These are phyloP conservation scores for Entophlyctis helioformis DNA, from an alignment of 192 early-diverging fungal genomes.

Conservation along the genomic window DNA sequence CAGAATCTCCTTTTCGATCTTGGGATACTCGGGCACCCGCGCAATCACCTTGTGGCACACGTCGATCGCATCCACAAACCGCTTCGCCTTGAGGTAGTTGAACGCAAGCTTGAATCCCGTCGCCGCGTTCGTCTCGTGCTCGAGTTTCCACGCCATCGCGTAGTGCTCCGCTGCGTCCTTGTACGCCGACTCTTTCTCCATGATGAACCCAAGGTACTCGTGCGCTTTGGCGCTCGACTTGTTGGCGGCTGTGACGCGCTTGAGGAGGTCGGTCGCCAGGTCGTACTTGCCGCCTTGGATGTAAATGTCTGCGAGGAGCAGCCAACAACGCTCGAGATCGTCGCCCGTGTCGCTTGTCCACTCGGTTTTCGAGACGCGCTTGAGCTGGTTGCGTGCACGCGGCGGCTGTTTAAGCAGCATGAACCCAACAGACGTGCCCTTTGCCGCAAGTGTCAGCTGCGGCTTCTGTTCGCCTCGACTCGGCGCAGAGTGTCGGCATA, in stretches of 20 bases:
- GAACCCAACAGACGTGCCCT: slow-evolving; percentile 33
- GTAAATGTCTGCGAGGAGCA: slow-evolving; percentile 41
- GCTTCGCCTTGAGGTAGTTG: slow-evolving; percentile 41
- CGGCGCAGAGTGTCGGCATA: not conserved
- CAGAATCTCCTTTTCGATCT: slow-evolving; percentile 34
- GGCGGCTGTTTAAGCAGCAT: slow-evolving; percentile 45
- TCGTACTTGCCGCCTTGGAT: slow-evolving; percentile 48
- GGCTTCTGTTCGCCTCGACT: too few relatives aligned
- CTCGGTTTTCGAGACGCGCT: slow-evolving; percentile 37
- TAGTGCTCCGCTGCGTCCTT: slow-evolving; percentile 38
- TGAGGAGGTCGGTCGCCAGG: slow-evolving; percentile 38
- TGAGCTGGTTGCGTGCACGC: slow-evolving; percentile 39
- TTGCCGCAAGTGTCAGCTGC: too few relatives aligned
- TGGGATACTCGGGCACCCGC: slow-evolving; percentile 41
- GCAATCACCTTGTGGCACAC: slow-evolving; percentile 34
- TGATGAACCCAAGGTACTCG: slow-evolving; percentile 45
- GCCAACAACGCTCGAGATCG: slow-evolving; percentile 38
- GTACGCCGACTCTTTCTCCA: slow-evolving; percentile 41
- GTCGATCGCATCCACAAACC: slow-evolving; percentile 37
- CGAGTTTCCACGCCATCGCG: slow-evolving; percentile 33
- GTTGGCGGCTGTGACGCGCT: slow-evolving; percentile 22
- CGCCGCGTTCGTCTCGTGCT: slow-evolving; percentile 29
- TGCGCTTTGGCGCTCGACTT: slow-evolving; percentile 35
- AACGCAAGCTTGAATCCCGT: slow-evolving; percentile 47
- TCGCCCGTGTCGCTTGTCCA: slow-evolving; percentile 24